Evolutionary conservation across 2,329 filamentous ascomycete species (phyloP).

Genomic region (Phialemoniopsis sp.): DNA sequence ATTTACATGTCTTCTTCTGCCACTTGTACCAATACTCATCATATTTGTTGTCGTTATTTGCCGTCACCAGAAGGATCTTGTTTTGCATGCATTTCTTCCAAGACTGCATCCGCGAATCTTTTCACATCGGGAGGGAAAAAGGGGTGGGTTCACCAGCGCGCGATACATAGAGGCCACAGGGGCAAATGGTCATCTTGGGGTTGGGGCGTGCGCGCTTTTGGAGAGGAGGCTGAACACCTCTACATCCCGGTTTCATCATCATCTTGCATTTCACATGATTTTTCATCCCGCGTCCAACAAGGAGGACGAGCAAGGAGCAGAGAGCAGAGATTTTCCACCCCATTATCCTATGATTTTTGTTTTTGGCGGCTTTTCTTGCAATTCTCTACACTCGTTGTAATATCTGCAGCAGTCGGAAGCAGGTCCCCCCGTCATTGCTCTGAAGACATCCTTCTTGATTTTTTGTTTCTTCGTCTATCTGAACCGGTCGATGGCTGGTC

Average conservation of each 20-base stretch:
- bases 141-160: too few species aligned
- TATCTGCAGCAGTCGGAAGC: constrained; percentile 16
- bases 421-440: constrained; percentile 8
- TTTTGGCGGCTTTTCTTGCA: constrained; percentile 24
- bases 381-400: constrained; percentile 52
- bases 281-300: too few species aligned
- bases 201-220: too few species aligned
- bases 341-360: constrained; percentile 12
- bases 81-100: constrained; percentile 5
- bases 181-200: too few species aligned
- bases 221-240: too few species aligned
- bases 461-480: constrained; percentile 1
- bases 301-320: constrained; percentile 6
- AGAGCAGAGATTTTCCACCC: background rate
- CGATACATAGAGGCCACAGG: too few species aligned
- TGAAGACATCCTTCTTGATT: constrained; percentile 9
- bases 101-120: constrained; percentile 1
- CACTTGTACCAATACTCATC: constrained; percentile 17
- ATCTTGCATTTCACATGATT: too few species aligned
- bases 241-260: too few species aligned
- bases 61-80: constrained; percentile 1
- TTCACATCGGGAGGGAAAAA: background rate
- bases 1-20: constrained; percentile 25
- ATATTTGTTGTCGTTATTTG: constrained; percentile 16
- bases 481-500: background rate